Evolutionary conservation across 2,329 filamentous ascomycete species (phyloP).

Genomic region (Plenodomus tracheiphilus): DNA sequence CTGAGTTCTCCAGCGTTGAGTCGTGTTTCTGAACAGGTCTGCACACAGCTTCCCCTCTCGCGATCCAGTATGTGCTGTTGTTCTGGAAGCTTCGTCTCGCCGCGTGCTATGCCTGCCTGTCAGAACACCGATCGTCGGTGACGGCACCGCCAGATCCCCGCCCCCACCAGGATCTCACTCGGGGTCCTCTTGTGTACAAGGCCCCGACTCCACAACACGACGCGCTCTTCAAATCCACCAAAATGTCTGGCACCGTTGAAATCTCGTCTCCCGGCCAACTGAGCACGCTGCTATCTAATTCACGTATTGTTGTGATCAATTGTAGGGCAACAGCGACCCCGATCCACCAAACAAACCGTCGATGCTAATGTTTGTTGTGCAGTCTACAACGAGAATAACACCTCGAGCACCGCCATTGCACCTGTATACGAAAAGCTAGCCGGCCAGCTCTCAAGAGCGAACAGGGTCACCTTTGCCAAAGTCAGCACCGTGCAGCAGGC

Average conservation of each 20-base stretch:
- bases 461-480: conserved; percentile 81
- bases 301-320: conserved; percentile 81
- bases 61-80: conserved; percentile 1
- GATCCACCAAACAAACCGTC: conserved; percentile 19
- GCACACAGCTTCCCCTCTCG: background rate
- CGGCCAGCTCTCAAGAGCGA: conserved; percentile 68
- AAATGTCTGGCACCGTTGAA: conserved; percentile 51
- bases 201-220: conserved; percentile 23
- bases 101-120: conserved; percentile 20
- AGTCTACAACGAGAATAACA: conserved; percentile 91
- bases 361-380: conserved; percentile 25
- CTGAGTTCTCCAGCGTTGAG: background rate
- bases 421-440: conserved; percentile 82
- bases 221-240: conserved; percentile 19
- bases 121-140: conserved; percentile 12
- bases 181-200: conserved; percentile 8
- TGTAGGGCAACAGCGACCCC: conserved; percentile 63
- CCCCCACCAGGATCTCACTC: conserved; percentile 19
- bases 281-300: conserved; percentile 67
- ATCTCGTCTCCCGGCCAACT: conserved; percentile 49
- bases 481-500: conserved; percentile 79
- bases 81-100: conserved; percentile 34
- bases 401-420: conserved; percentile 80
- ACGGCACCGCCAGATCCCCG: conserved; percentile 21
- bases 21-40: background rate